Evolutionary conservation across 176 grass and related monocot genomes (phyloP), one percentile per base, ranked within the genome.

Genomic region (Oryza officinalis): DNA sequence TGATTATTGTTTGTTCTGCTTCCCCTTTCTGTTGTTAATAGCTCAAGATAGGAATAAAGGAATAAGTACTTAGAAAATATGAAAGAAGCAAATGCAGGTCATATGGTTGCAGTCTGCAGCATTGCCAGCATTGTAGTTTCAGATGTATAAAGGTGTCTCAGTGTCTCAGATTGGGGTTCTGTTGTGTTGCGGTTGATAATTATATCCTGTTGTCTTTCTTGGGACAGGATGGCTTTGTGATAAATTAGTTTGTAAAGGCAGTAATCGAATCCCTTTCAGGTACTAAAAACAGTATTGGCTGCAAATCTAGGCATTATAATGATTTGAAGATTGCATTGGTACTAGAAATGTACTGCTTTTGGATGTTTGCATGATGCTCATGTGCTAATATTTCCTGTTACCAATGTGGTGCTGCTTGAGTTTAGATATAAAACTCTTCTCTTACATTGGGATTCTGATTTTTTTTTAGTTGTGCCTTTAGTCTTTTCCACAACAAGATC

Each of bases 1-100:
- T 97, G 86, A 80, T 10, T 67, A 88, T 72, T 40, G 20, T 69
- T 76, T 67, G 57, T 52, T 30, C 12, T 68, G 2, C 15, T 8
- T 69, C 71, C 23, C 8, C 15, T 69, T 17, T 69, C 4, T 50
- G 32, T 78, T 63, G 26, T 38, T 37, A 69, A 6, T 37, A 61
- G 8, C 20, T 80, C 9, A 57, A 65, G 22, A 32, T 67, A 54
- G 32, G 30, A 37, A 40, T 70, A 22, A 63, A 27, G 32, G 43
- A 44, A 60, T n/a, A 4, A 38, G 14, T 4, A 30, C 45, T 43
- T 11, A 73, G 41, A 72, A 50, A 27, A 37, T 27, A 66, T 49
- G 40, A 57, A 79, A 72, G 76, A 50, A 71, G 64, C 63, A 81
- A 63, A 26, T 22, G 23, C 41, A 69, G 26, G 8, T 18, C 44